phyloP scores from a whole-genome alignment of 768 basidiomycete genomes.

The Hypsizygus marmoreus region DNA sequence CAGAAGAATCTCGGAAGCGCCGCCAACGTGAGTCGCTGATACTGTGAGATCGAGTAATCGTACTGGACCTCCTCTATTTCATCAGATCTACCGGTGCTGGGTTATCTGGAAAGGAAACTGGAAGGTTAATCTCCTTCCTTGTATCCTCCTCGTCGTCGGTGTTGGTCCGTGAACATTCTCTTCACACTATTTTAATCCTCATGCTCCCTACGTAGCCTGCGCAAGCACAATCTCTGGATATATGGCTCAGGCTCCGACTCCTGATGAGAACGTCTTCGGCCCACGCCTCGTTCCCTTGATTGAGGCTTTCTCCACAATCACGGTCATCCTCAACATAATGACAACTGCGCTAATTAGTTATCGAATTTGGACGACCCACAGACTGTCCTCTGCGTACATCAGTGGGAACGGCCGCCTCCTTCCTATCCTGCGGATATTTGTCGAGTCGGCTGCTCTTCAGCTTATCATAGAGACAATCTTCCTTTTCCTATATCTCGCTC shows the following conservation, averaged over 20 bases:
- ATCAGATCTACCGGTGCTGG: conserved; percentile 12
- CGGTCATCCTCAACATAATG: conserved; percentile 10
- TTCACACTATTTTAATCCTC: background rate
- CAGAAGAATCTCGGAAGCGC: conserved; percentile 13
- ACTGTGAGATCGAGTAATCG: too few relatives aligned
- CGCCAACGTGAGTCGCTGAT: conserved; percentile 5
- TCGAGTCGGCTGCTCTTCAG: conserved; percentile 14
- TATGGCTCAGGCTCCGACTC: conserved; percentile 7
- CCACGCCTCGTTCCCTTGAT: conserved; percentile 9
- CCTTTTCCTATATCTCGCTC: conserved; percentile 6
- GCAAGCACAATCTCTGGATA: conserved; percentile 8
- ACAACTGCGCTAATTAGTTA: conserved; percentile 11
- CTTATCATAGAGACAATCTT: conserved; percentile 8
- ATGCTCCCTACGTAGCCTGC: background rate
- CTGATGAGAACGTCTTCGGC: conserved; percentile 8
- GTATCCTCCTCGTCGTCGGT: conserved; percentile 4
- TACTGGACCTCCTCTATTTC: background rate
- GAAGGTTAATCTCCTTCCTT: conserved; percentile 4
- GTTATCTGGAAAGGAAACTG: conserved; percentile 8
- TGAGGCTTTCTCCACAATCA: conserved; percentile 8
- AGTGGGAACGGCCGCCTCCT: background rate
- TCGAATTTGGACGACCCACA: conserved; percentile 9
- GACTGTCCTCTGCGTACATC: background rate
- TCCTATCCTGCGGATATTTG: conserved; percentile 7
- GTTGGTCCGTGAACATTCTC: too few relatives aligned